These are phyloP conservation scores for Citrus mangshanensis DNA, from an alignment of 345 rosid genomes.

Conservation along the genomic window DNA sequence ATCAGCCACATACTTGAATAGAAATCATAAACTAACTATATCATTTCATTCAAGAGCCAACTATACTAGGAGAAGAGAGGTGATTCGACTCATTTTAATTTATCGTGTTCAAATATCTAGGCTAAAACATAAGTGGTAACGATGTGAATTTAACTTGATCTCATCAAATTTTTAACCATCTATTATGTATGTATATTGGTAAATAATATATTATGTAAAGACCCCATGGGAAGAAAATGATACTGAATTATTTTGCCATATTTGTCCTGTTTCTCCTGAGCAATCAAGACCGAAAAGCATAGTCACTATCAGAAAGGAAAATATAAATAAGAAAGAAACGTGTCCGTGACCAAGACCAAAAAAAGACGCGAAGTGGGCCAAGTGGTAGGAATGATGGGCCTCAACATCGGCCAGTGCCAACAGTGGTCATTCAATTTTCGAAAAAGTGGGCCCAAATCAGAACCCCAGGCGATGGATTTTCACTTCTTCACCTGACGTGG, in stretches of 20 bases:
- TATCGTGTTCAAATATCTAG: no score
- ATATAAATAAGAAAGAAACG: not conserved
- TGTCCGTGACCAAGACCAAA: conserved; percentile 10
- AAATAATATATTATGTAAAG: not conserved
- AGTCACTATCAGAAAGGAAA: not conserved
- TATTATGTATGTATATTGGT: not conserved
- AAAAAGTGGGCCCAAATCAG: conserved; percentile 25
- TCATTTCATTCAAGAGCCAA: no score
- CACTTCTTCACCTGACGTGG: conserved; percentile 26
- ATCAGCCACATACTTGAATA: no score
- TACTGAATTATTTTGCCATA: not conserved
- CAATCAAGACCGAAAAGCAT: not conserved
- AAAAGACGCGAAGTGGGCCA: conserved; percentile 36
- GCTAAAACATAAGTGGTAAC: no score
- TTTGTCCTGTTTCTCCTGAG: not conserved
- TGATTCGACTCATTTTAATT: no score
- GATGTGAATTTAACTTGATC: no score
- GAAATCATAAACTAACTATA: no score
- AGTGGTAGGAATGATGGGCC: conserved; percentile 26
- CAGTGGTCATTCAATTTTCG: not conserved
- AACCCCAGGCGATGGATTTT: conserved; percentile 22
- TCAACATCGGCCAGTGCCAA: not conserved
- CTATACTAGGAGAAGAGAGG: no score
- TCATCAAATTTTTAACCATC: no score
- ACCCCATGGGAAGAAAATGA: not conserved